Base-by-base conservation (phyloP, 2,329 filamentous ascomycete species). In the Penicillium sp. region DNA sequence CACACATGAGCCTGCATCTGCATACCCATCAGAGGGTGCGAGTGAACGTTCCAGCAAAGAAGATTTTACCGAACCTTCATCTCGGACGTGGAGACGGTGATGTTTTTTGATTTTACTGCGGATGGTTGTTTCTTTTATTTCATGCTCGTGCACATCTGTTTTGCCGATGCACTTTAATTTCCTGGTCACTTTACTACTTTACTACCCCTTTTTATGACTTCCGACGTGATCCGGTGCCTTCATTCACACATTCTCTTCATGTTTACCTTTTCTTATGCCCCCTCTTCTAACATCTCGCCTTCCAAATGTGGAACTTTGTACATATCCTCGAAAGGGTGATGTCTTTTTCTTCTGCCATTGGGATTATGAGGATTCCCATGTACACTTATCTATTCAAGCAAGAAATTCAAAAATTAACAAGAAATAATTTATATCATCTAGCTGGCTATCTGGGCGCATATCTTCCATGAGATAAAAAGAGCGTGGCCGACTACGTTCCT, bases 1-100 rank as follows among this genome's bases (percentile, higher is more conserved):
- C 53, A 77, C 73, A 1, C 67, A 63, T 35, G 74, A 77, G 45
- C 72, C 70, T 7, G 72, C 70, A 13, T 74, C 70, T 9, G 72
- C 70, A 11, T 74, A 66, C 35, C 64, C 68, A 1, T 57, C 61
- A 21, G 68, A 61, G 7, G 66, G 58, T 2, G 44, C 50, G 10
- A 71, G 69, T 53, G 62, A 65, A 37, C 66, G 64, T 4, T 69
- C 70, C 11, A 72, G 70, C 59, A 67, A 71, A 13, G 67, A 67
- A 2, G 43, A 52, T 3, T 53, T 50, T 43, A 10, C 51, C 19
- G 51, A 54, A n/a, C 31, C 44, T 53, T n/a, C 53, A 62, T 8
- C 62, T 62, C 6, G 42, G 51, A 9, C 60, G 57, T 72, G 68
- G 70, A 60, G 67, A 46, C 63, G 64, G 61, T 72, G 57, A 62